phyloP scores from a whole-genome alignment of 164 flowering plant species.

The Dillenia turbinata region DNA sequence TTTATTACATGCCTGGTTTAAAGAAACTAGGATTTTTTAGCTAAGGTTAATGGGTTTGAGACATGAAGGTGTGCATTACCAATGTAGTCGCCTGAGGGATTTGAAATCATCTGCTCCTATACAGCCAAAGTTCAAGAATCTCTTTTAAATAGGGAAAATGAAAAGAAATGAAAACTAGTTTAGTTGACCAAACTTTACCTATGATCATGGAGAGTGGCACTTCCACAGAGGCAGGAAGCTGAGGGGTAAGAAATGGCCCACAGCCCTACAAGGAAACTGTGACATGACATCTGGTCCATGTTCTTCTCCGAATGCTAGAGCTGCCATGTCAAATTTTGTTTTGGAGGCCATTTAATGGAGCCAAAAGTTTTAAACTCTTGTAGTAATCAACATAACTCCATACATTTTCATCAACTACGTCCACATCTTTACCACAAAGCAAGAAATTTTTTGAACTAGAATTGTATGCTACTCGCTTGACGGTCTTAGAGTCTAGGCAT shows the following conservation, averaged over 20 bases:
- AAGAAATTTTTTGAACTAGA: constrained; percentile 9
- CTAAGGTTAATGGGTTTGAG: no score
- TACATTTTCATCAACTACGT: constrained; percentile 23
- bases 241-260: constrained; percentile 32
- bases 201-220: constrained; percentile 21
- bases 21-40: no score
- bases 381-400: constrained; percentile 39
- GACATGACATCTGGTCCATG: constrained; percentile 39
- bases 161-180: background rate
- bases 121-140: no score
- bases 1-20: no score
- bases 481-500: constrained; percentile 12
- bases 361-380: background rate
- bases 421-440: background rate
- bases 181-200: constrained; percentile 30
- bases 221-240: constrained; percentile 23
- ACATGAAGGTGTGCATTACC: no score
- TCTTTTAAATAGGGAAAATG: no score
- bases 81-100: no score
- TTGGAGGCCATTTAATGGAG: constrained; percentile 30
- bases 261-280: constrained; percentile 23
- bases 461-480: constrained; percentile 31
- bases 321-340: constrained; percentile 38
- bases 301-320: constrained; percentile 33
- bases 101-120: no score